phyloP scores from a whole-genome alignment of 257 asterid species.

The Cordia subcordata region DNA sequence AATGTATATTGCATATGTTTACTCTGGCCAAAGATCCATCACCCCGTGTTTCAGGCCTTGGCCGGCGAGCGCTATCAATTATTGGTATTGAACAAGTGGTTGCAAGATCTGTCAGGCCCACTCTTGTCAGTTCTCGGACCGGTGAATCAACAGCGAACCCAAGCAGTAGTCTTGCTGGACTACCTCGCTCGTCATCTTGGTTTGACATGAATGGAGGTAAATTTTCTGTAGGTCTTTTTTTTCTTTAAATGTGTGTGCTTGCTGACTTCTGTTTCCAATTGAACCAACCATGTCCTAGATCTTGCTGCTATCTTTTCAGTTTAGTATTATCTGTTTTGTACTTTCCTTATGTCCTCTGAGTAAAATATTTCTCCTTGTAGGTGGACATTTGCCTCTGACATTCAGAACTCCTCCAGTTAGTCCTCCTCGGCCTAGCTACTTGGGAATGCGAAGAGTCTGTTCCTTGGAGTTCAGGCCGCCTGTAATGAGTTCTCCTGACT shows the following conservation, averaged over 20 bases:
- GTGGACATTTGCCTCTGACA: slow-evolving; percentile 77
- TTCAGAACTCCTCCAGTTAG: slow-evolving; percentile 99
- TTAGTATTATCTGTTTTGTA: background rate
- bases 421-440: slow-evolving; percentile 91
- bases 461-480: slow-evolving; percentile 97
- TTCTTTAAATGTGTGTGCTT: background rate
- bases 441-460: slow-evolving; percentile 93
- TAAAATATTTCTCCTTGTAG: slow-evolving; percentile 22
- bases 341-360: background rate
- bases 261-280: too few relatives aligned
- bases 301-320: background rate
- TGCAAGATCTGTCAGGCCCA: slow-evolving; percentile 60
- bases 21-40: slow-evolving; percentile 95
- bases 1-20: slow-evolving; percentile 85
- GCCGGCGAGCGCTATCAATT: slow-evolving; percentile 75
- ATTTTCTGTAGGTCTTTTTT: background rate
- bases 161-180: slow-evolving; percentile 61
- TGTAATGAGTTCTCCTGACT: slow-evolving; percentile 75
- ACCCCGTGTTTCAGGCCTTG: slow-evolving; percentile 90
- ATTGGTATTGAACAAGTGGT: slow-evolving; percentile 96
- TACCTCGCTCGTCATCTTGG: slow-evolving; percentile 96
- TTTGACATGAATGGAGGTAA: slow-evolving; percentile 89
- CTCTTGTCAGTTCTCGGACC: slow-evolving; percentile 28
- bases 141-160: slow-evolving; percentile 46
- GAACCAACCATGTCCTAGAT: too few relatives aligned